Evolutionary conservation across 2,329 filamentous ascomycete genomes (phyloP).

Genomic region (Talaromyces sp.): DNA sequence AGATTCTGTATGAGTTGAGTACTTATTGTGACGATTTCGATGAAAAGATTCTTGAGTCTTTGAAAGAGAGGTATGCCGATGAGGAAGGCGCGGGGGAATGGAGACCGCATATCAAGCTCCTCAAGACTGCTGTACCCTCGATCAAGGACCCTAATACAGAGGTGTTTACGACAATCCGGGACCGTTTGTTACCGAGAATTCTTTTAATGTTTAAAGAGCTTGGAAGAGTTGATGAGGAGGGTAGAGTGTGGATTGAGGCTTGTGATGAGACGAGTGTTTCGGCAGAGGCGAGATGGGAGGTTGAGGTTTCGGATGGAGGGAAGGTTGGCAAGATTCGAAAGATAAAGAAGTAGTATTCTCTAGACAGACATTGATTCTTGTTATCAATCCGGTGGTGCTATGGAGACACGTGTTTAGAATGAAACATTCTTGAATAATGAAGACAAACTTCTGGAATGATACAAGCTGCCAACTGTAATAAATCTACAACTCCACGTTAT

Average conservation of each 20-base stretch:
- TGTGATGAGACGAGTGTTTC: neutral
- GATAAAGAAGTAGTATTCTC: neutral
- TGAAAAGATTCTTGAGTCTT: neutral
- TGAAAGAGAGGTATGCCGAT: neutral
- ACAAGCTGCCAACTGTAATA: no score
- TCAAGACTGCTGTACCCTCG: neutral
- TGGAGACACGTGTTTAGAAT: no score
- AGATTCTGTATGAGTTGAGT: neutral
- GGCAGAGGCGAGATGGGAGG: neutral
- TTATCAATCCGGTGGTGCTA: no score
- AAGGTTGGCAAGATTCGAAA: neutral
- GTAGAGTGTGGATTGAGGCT: neutral
- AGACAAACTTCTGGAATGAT: no score
- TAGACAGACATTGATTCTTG: neutral
- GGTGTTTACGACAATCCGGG: neutral
- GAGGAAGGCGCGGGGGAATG: neutral
- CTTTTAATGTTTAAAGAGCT: neutral
- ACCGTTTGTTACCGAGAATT: neutral
- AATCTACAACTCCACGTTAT: neutral
- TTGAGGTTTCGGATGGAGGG: neutral
- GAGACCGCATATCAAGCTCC: neutral
- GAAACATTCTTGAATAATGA: no score
- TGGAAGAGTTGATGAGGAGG: neutral
- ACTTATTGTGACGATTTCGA: neutral
- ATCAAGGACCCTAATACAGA: neutral